Percentiles rank a stretch among this genome's conserved stretches.
Evolutionary conservation across 305 asterid species (phyloP).

Genomic region (Petunia hybrid): DNA sequence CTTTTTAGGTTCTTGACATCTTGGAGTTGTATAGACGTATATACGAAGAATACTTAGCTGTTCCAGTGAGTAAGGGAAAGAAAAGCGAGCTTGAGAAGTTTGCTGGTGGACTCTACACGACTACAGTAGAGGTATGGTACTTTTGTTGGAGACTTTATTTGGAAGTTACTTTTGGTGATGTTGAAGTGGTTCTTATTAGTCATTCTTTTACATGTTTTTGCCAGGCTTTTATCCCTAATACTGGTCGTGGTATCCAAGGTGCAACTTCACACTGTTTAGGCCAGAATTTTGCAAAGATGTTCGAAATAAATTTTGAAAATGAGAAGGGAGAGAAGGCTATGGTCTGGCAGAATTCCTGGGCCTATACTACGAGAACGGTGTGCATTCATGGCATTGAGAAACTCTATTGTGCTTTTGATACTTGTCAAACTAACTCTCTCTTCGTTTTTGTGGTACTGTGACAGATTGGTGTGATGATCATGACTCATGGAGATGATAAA

Average conservation of each 20-base stretch:
- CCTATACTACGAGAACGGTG: conserved; percentile 94
- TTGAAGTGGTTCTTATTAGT: neutral
- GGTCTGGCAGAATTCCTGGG: conserved; percentile 99
- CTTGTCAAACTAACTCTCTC: neutral
- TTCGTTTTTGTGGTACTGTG: conserved; percentile 22
- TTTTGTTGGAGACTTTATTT: conserved; percentile 1
- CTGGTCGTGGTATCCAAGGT: conserved; percentile 98
- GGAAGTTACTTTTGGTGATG: neutral
- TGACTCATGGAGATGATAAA: conserved; percentile 94
- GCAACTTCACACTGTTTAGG: conserved; percentile 98
- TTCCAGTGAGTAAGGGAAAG: conserved; percentile 89
- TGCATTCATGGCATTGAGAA: conserved; percentile 9
- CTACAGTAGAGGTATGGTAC: conserved; percentile 83
- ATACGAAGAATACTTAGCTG: conserved; percentile 92
- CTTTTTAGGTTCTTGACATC: conserved; percentile 78
- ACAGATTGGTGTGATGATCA: conserved; percentile 95
- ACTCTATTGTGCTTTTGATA: neutral
- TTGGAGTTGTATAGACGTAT: conserved; percentile 92
- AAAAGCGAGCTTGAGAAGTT: conserved; percentile 97
- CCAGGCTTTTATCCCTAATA: conserved; percentile 92
- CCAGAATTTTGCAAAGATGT: conserved; percentile 95
- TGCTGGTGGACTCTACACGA: conserved; percentile 98
- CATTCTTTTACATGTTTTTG: conserved; percentile 8
- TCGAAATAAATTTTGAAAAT: conserved; percentile 85
- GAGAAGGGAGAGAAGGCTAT: conserved; percentile 87